Evolutionary conservation across 257 asterid genomes (phyloP).

Genomic region (Nicotiana undulata): DNA sequence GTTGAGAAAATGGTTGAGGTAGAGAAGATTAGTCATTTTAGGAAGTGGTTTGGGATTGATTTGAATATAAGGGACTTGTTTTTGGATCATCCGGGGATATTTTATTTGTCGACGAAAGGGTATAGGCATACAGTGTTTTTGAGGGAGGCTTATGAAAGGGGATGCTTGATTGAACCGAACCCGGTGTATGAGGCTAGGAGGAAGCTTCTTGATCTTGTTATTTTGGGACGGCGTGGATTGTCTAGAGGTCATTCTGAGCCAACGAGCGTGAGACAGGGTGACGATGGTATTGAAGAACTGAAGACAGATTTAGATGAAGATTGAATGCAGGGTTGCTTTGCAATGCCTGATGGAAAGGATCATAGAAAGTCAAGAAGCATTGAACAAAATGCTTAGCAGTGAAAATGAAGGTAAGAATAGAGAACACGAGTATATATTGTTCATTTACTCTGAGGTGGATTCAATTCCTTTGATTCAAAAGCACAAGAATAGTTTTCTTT

Average conservation of each 20-base stretch:
- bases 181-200: constrained; percentile 71
- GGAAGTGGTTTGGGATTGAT: constrained; percentile 82
- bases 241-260: constrained; percentile 21
- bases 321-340: background rate
- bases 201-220: constrained; percentile 75
- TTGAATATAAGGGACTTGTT: constrained; percentile 77
- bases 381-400: background rate
- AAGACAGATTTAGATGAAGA: constrained; percentile 12
- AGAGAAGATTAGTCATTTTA: constrained; percentile 89
- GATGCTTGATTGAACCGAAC: constrained; percentile 70
- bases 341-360: background rate
- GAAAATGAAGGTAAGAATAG: background rate
- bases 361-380: background rate
- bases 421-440: background rate
- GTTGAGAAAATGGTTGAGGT: constrained; percentile 96
- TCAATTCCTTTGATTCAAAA: background rate
- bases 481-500: background rate
- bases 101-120: constrained; percentile 83
- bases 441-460: background rate
- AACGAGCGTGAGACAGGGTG: constrained; percentile 23
- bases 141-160: constrained; percentile 87
- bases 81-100: constrained; percentile 83
- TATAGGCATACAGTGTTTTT: constrained; percentile 69
- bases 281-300: constrained; percentile 24
- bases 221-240: constrained; percentile 67